These are phyloP conservation scores for Exophiala bonariae DNA, from an alignment of 2,329 filamentous ascomycete genomes.

Conservation along the genomic window DNA sequence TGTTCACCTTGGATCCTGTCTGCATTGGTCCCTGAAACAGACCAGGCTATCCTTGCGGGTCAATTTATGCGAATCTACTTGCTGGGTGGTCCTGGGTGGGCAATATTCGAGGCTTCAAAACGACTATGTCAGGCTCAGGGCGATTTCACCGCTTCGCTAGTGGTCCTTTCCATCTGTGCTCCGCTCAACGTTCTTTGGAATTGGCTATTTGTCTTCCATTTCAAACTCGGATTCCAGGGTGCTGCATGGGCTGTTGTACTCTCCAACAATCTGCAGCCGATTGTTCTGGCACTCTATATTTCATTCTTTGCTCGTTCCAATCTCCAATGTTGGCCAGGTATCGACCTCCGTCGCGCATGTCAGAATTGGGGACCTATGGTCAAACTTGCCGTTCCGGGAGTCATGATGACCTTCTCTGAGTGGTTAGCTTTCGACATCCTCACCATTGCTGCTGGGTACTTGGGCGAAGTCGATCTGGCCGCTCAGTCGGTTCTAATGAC, in stretches of 20 bases:
- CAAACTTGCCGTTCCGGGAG: constrained; percentile 73
- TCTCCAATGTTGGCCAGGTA: constrained; percentile 70
- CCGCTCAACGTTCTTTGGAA: constrained; percentile 72
- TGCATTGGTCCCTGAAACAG: constrained; percentile 62
- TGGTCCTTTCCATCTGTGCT: constrained; percentile 73
- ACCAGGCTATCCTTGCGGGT: constrained; percentile 66
- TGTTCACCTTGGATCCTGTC: constrained; percentile 60
- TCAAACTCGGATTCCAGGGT: constrained; percentile 65
- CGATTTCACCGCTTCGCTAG: constrained; percentile 70
- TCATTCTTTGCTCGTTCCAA: constrained; percentile 58
- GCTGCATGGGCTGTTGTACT: constrained; percentile 69
- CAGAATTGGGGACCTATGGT: constrained; percentile 75
- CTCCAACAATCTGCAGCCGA: constrained; percentile 66
- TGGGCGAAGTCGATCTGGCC: constrained; percentile 71
- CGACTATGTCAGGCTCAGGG: constrained; percentile 79
- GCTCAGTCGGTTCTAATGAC: constrained; percentile 77
- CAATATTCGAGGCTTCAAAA: constrained; percentile 69
- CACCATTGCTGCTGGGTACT: constrained; percentile 69
- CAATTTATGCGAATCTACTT: constrained; percentile 66
- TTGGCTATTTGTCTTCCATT: constrained; percentile 67
- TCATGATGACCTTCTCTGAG: constrained; percentile 83
- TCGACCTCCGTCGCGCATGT: constrained; percentile 61
- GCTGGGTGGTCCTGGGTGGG: constrained; percentile 69
- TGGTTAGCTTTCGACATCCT: constrained; percentile 83
- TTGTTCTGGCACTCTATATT: constrained; percentile 66